phyloP scores from a whole-genome alignment of 495 filamentous ascomycete genomes.

The Aspergillus carlsbadensis region DNA sequence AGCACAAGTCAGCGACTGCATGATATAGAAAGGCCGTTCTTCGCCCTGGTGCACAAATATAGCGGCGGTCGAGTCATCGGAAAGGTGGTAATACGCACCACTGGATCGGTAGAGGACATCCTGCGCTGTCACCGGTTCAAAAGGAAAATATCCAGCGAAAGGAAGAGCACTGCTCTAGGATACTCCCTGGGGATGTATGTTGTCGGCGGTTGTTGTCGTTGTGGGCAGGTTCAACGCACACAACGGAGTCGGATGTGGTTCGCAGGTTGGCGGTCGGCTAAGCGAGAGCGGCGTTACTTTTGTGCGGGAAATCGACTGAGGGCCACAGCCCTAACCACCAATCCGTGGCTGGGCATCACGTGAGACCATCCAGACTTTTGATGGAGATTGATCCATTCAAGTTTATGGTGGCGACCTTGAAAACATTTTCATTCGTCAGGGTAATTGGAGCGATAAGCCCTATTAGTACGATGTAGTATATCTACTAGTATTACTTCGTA shows the following conservation, averaged over 20 bases:
- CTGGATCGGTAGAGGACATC: conserved; percentile 97
- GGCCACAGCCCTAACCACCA: conserved; percentile 42
- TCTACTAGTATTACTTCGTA: no score
- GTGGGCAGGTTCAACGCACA: conserved; percentile 47
- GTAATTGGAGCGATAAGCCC: neutral
- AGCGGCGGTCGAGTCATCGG: neutral
- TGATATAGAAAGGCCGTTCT: neutral
- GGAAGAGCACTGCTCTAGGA: conserved; percentile 38
- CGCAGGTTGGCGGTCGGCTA: conserved; percentile 35
- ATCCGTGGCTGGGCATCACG: conserved; percentile 28
- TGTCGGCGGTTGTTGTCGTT: conserved; percentile 54
- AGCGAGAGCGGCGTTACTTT: conserved; percentile 38
- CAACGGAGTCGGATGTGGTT: conserved; percentile 46
- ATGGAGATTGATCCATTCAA: neutral
- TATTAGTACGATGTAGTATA: no score
- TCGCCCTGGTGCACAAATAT: conserved; percentile 2
- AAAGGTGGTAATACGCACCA: conserved; percentile 64
- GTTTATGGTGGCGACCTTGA: neutral
- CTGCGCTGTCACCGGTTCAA: conserved; percentile 58
- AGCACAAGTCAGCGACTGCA: conserved; percentile 32
- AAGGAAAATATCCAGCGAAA: conserved; percentile 40
- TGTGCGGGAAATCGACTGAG: conserved; percentile 38
- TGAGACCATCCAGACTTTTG: conserved; percentile 8
- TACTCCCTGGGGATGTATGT: conserved; percentile 46
- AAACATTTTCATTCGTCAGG: neutral